phyloP scores from a whole-genome alignment of 2,329 filamentous ascomycete genomes.

The Fusarium hainanense region DNA sequence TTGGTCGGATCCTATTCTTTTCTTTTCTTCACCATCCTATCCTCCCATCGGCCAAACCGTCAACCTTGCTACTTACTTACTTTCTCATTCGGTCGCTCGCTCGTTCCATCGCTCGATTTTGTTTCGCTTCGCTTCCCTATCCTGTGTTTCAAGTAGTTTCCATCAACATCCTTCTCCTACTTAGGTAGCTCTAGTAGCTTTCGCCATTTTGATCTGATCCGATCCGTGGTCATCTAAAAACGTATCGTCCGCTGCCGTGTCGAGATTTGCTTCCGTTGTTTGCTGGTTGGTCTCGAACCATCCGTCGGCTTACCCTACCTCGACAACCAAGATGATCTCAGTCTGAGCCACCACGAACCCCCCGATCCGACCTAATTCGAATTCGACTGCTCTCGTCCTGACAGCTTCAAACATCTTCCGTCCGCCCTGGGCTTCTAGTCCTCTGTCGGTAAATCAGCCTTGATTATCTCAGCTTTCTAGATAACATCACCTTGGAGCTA shows the following conservation, averaged over 20 bases:
- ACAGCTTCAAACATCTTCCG: constrained; percentile 12
- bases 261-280: constrained; percentile 27
- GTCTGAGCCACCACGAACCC: constrained; percentile 34
- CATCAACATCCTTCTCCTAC: constrained; percentile 16
- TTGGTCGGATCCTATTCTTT: neutral
- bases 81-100: constrained; percentile 29
- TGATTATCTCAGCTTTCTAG: constrained; percentile 15
- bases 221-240: constrained; percentile 21
- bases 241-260: constrained; percentile 10
- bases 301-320: constrained; percentile 20
- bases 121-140: constrained; percentile 31
- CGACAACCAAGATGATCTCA: constrained; percentile 42
- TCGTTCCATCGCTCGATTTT: constrained; percentile 25
- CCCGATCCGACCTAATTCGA: constrained; percentile 19
- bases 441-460: constrained; percentile 13
- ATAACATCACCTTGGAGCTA: constrained; percentile 33
- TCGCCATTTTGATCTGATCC: constrained; percentile 6
- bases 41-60: neutral
- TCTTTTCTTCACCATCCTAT: constrained; percentile 3
- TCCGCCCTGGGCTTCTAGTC: constrained; percentile 18
- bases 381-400: constrained; percentile 19
- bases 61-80: neutral
- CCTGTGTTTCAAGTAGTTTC: constrained; percentile 27
- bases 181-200: constrained; percentile 23
- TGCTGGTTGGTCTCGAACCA: constrained; percentile 26